A percentile compares a stretch with the other conserved stretches of the same genome.
phyloP scores from a whole-genome alignment of 106 monocot genomes.

The Alisma plantagoaquatica region DNA sequence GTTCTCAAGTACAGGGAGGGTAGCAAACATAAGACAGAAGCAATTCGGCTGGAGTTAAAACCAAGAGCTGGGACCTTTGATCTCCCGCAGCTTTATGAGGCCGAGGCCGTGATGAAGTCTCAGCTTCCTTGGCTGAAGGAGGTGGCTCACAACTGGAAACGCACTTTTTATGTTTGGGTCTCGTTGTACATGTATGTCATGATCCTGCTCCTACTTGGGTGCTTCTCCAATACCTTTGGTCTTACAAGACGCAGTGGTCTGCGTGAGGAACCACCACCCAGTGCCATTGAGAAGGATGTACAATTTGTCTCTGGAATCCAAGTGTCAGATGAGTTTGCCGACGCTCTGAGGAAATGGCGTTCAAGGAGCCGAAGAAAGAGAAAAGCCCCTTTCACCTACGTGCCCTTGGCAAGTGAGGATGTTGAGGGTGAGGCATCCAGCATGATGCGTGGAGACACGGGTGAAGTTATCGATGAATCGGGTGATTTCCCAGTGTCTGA shows the following conservation, averaged over 20 bases:
- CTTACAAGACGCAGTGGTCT: constrained; percentile 21
- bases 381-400: constrained; percentile 4
- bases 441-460: constrained; percentile 8
- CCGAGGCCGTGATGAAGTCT: constrained; percentile 31
- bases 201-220: constrained; percentile 30
- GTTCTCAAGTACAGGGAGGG: constrained; percentile 42
- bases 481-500: constrained; percentile 38
- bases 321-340: background rate
- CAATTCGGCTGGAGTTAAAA: constrained; percentile 29
- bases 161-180: constrained; percentile 60
- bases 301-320: too few species aligned
- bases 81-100: constrained; percentile 50
- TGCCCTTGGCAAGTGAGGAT: background rate
- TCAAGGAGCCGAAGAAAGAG: constrained; percentile 21
- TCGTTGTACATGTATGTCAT: constrained; percentile 36
- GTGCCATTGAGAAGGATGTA: constrained; percentile 7
- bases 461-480: constrained; percentile 21
- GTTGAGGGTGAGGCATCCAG: constrained; percentile 34
- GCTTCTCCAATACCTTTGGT: too few species aligned
- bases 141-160: constrained; percentile 57
- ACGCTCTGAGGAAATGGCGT: constrained; percentile 29
- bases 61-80: constrained; percentile 57
- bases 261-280: background rate
- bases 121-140: constrained; percentile 50
- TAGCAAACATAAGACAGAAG: constrained; percentile 20